These are phyloP conservation scores for Kwoniella newhampshirensis DNA, from an alignment of 768 basidiomycete species.

Conservation along the genomic window DNA sequence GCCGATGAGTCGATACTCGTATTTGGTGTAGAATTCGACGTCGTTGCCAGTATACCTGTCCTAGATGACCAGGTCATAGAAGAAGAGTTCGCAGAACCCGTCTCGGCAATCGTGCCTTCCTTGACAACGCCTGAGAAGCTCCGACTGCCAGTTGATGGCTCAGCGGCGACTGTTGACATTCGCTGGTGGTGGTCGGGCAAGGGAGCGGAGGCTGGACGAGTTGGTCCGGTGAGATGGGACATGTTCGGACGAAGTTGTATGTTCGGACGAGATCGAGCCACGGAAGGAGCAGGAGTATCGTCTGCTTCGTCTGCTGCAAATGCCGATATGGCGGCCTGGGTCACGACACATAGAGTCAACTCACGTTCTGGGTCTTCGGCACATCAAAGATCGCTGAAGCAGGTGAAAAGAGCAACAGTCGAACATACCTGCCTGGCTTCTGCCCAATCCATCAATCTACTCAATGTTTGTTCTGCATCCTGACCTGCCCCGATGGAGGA, in stretches of 20 bases:
- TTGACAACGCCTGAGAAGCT: neutral
- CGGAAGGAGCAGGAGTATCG: constrained; percentile 11
- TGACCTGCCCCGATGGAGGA: constrained; percentile 39
- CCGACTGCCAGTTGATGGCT: neutral
- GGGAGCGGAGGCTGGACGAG: constrained; percentile 25
- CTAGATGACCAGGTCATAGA: neutral
- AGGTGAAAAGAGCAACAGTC: neutral
- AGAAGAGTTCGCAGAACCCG: constrained; percentile 3
- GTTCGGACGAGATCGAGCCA: constrained; percentile 2
- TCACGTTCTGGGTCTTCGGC: neutral
- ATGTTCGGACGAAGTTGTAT: neutral
- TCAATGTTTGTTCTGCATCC: constrained; percentile 36
- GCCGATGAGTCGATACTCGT: constrained; percentile 1
- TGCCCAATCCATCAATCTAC: constrained; percentile 47
- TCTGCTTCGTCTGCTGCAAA: constrained; percentile 45
- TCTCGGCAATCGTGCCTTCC: constrained; percentile 1
- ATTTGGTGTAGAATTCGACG: constrained; percentile 4
- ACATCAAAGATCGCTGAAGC: neutral
- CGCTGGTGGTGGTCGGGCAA: neutral
- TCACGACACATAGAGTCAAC: neutral
- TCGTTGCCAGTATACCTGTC: neutral
- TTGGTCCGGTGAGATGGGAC: constrained; percentile 1
- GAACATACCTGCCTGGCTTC: constrained; percentile 45
- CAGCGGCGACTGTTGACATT: neutral
- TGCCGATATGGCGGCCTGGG: constrained; percentile 44